Base-by-base conservation (phyloP, 495 filamentous ascomycete genomes). In the Aeminium ludgeri region DNA sequence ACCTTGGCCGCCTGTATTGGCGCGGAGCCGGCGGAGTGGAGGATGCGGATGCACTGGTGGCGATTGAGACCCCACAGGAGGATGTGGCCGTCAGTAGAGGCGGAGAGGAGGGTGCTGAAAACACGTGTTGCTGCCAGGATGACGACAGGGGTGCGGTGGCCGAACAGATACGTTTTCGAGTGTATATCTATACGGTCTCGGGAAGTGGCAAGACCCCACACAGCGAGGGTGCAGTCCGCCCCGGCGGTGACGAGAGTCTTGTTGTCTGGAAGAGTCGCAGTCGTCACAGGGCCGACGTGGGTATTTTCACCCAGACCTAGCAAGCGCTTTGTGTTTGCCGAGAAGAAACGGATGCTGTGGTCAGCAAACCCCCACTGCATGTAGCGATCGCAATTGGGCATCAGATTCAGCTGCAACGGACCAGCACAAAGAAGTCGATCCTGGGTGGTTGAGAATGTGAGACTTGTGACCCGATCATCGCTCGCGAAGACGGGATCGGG, bases 351-450 rank as follows among this genome's bases (percentile, higher is more conserved):
- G 6, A 96, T 72, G 52, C 82, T 86, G 47, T 80, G 82, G 62
- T 97, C 89, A 6, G 84, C 78, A 55, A 89, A 96, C 1, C 86
- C 89, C 89, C 87, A 95, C 59, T 95, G 85, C 58, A 97, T 70
- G 47, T 80, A 94, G 49, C 86, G 83, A 54, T 96, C 87, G 46
- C 81, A 87, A 23, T 62, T 61, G 3, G 91, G 86, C 1, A 86
- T 83, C 11, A 96, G 77, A 50, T 94, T 86, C 27, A 94, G 65
- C 30, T 82, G 65, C 55, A 87, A 79, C 3, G 83, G 68, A 23
- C 79, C 75, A n/a, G 84, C 77, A 48, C 80, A 89, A 31, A 97
- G 65, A 8, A 97, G 62, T 20, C 81, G 78, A 48, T 95, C 89
- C 10, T 80, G 67, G 51, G 83, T 92, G 0, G 68, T 51, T 0